phyloP scores from a whole-genome alignment of 495 filamentous ascomycete genomes.

The Amniculicola lignicola region DNA sequence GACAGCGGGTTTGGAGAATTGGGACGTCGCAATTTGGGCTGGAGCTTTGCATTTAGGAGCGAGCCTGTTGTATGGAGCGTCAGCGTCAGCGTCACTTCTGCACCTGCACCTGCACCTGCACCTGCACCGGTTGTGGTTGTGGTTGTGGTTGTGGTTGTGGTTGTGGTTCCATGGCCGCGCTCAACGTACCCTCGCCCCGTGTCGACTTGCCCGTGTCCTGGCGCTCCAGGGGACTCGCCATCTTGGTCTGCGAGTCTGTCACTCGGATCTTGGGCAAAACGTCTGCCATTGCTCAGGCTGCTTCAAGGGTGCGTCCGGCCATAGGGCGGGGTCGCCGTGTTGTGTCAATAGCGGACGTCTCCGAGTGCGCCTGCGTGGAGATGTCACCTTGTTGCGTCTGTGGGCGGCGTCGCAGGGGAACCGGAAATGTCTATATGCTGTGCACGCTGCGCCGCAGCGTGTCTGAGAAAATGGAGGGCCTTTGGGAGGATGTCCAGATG shows the following conservation, averaged over 20 bases:
- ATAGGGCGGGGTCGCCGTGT: conserved; percentile 11
- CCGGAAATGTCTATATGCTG: neutral
- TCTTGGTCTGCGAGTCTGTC: conserved; percentile 41
- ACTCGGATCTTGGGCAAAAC: conserved; percentile 45
- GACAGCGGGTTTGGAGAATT: neutral
- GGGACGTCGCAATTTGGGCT: conserved; percentile 22
- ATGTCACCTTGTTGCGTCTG: too few species aligned
- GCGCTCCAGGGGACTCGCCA: conserved; percentile 24
- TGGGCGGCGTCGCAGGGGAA: too few species aligned
- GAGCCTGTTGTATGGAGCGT: conserved; percentile 13
- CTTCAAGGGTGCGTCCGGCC: conserved; percentile 30
- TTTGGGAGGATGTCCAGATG: too few species aligned
- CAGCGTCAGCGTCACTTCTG: too few species aligned
- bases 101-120: too few species aligned
- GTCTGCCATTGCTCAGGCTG: conserved; percentile 43
- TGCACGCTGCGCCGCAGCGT: conserved; percentile 2
- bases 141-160: too few species aligned
- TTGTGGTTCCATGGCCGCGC: neutral
- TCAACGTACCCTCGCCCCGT: conserved; percentile 31
- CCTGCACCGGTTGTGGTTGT: too few species aligned
- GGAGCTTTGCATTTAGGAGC: conserved; percentile 18
- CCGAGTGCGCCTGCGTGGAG: too few species aligned
- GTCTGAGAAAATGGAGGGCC: neutral
- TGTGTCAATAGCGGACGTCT: too few species aligned
- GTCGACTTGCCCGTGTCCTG: conserved; percentile 25